Base-by-base conservation (phyloP, 768 basidiomycete genomes). In the Russula griseocarnosa region DNA sequence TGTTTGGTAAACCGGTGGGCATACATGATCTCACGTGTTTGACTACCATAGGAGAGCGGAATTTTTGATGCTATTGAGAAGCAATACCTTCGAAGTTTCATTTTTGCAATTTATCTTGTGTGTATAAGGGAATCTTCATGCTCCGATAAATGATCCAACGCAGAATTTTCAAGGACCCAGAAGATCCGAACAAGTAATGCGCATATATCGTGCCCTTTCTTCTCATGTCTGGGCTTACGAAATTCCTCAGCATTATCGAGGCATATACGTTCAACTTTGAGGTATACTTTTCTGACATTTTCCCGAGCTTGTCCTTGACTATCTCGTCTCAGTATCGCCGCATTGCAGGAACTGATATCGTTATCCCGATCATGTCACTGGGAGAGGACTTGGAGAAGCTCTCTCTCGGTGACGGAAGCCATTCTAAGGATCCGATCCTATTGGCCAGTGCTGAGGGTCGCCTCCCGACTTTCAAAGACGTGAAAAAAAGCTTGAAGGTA, bases 251-350 rank as follows among this genome's bases (percentile, higher is more conserved):
- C 74, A 88, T 94, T 61, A 81, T 93, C 26, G 92, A 94, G 72
- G 87, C 92, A 16, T 94, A 92, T 70, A 92, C 90, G 0, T 94
- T 94, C 76, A 89, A 92, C 70, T 92, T 94, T 70, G 82, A 85
- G 68, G 76, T 61, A 30, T n/a, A 42, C 10, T 2, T 36, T 26
- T 4, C 24, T 26, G 20, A 55, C 30, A 52, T 26, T 20, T 44
- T 18, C 13, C 32, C 60, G 50, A 18, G 24, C 38, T 46, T 9
- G 3, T 10, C 32, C 49, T 11, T 52, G 20, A 61, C 30, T 20
- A 18, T 55, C 40, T 54, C 18, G 22, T 49, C 44, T 56, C 60
- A 93, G 92, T 94, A 94, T 71, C 81, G 86, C 70, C 79, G 77
- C 24, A 71, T 88, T 24, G 81, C 86, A 13, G 92, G 87, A 28